A percentile compares a stretch with the other conserved stretches of the same genome.
These are phyloP conservation scores for Monascus ruber DNA, from an alignment of 2,329 filamentous ascomycete species.

Conservation along the genomic window DNA sequence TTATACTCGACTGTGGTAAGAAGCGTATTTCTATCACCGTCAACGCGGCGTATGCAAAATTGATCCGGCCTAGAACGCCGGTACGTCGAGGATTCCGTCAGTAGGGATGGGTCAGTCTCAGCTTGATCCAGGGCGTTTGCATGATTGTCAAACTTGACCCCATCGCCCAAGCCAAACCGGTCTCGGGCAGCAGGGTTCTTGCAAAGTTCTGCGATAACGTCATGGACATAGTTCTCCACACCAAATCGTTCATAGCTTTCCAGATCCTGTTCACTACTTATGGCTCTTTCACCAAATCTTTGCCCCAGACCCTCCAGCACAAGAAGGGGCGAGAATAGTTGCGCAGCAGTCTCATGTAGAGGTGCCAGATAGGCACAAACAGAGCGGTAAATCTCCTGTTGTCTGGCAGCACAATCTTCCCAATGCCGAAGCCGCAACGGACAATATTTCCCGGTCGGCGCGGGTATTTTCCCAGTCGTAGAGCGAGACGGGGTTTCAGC, in stretches of 20 bases:
- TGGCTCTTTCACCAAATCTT: not conserved
- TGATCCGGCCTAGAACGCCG: too few relatives aligned
- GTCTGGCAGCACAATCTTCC: slow-evolving; percentile 10
- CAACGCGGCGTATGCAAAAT: too few relatives aligned
- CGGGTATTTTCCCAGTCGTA: slow-evolving; percentile 12
- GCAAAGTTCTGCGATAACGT: slow-evolving; percentile 4
- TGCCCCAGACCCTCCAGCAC: slow-evolving; percentile 3
- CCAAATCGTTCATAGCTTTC: slow-evolving; percentile 7
- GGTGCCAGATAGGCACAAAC: slow-evolving; percentile 5
- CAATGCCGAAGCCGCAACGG: slow-evolving; percentile 10
- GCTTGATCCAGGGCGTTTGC: slow-evolving; percentile 4
- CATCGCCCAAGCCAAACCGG: slow-evolving; percentile 4
- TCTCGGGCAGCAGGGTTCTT: slow-evolving; percentile 3
- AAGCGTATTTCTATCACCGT: too few relatives aligned
- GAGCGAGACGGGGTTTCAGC: slow-evolving; percentile 11
- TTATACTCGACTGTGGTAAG: too few relatives aligned
- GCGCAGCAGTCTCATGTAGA: slow-evolving; percentile 2
- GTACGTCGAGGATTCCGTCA: too few relatives aligned
- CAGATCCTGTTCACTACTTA: slow-evolving; percentile 1
- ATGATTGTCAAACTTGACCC: slow-evolving; percentile 4
- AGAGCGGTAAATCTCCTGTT: slow-evolving; percentile 5
- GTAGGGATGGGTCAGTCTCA: too few relatives aligned
- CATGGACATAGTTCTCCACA: slow-evolving; percentile 7
- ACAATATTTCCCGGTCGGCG: slow-evolving; percentile 14
- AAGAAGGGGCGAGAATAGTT: slow-evolving; percentile 5